These are phyloP conservation scores for Pilatotrama ljubarskyi DNA, from an alignment of 768 basidiomycete genomes.

Conservation along the genomic window DNA sequence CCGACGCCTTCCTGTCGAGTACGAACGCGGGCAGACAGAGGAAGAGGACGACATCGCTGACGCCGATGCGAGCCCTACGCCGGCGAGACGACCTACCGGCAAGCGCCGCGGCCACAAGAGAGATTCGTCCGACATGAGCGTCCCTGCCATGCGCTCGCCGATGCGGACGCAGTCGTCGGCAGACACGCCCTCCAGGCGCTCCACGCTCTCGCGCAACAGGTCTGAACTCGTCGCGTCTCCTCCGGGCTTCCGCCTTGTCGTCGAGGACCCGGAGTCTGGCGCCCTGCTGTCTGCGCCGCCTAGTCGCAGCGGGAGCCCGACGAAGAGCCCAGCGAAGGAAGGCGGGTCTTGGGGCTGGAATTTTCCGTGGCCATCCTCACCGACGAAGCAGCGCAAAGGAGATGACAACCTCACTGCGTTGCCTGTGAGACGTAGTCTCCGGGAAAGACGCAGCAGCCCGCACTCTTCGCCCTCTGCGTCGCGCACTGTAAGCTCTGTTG, in stretches of 20 bases:
- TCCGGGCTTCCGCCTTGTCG: constrained; percentile 46
- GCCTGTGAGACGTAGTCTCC: constrained; percentile 36
- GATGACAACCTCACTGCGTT: constrained; percentile 44
- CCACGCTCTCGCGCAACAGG: not conserved
- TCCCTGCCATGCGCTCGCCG: not conserved
- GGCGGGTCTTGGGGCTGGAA: constrained; percentile 19
- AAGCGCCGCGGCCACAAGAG: constrained; percentile 11
- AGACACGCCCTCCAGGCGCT: constrained; percentile 24
- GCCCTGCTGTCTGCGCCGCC: constrained; percentile 14
- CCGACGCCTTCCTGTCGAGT: constrained; percentile 27
- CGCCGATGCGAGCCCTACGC: not conserved
- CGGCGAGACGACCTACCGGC: not conserved
- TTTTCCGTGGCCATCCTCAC: constrained; percentile 25
- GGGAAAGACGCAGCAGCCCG: constrained; percentile 34
- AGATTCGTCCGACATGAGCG: constrained; percentile 9
- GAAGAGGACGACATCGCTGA: not conserved
- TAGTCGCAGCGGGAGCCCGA: not conserved
- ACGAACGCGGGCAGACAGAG: not conserved
- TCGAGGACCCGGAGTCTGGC: constrained; percentile 35
- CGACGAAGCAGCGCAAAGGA: constrained; percentile 5
- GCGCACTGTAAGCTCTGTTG: constrained; percentile 14
- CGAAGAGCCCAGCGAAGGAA: constrained; percentile 15
- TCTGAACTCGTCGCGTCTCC: constrained; percentile 24
- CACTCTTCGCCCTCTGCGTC: constrained; percentile 6
- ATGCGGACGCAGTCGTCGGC: constrained; percentile 9